Evolutionary conservation across 2,329 filamentous ascomycete species (phyloP).

Genomic region (Venturia aucupariae): DNA sequence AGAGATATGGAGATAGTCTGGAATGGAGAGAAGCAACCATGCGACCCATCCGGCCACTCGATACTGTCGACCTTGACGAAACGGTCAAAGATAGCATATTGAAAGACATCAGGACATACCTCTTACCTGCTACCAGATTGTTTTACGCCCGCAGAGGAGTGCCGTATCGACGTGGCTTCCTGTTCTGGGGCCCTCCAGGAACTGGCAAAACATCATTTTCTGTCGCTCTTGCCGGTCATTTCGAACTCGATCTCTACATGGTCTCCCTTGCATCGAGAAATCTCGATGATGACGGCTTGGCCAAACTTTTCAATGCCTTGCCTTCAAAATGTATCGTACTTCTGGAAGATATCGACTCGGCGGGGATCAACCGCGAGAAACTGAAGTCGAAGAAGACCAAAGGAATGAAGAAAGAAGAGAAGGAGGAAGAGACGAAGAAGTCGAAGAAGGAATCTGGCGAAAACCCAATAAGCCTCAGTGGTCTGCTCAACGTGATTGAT

Average conservation of each 20-base stretch:
- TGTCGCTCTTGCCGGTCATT: conserved; percentile 37
- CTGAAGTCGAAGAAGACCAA: neutral
- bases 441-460: neutral
- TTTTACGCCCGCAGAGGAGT: conserved; percentile 83
- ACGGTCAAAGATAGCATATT: conserved; percentile 8
- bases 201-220: conserved; percentile 63
- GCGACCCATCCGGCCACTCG: neutral
- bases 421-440: neutral
- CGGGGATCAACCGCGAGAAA: neutral
- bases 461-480: conserved; percentile 15
- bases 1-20: neutral
- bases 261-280: conserved; percentile 35
- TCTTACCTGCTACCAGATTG: conserved; percentile 58
- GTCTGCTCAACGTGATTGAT: conserved; percentile 22
- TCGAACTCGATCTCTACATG: conserved; percentile 30
- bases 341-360: conserved; percentile 61
- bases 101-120: conserved; percentile 17
- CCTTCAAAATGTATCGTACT: conserved; percentile 63
- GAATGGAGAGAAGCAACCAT: conserved; percentile 4
- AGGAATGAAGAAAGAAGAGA: neutral
- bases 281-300: conserved; percentile 54
- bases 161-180: conserved; percentile 74
- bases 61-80: conserved; percentile 11
- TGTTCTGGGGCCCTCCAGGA: conserved; percentile 70
- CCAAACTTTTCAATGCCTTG: conserved; percentile 54